Conservation (phyloP, 2,329 filamentous ascomycete species). For the Claviceps sp. region DNA sequence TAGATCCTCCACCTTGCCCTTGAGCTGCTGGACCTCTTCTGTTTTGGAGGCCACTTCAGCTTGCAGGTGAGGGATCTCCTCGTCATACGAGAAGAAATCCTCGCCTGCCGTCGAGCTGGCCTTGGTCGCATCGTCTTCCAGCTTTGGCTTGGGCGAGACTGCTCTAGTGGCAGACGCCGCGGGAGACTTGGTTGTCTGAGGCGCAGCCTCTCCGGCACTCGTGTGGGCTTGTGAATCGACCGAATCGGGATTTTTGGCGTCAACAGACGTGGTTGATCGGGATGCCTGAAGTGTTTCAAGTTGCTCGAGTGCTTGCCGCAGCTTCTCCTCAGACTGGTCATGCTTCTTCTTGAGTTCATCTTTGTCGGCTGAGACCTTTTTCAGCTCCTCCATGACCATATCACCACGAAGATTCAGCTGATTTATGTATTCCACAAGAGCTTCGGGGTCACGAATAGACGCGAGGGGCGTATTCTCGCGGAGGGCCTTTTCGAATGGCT, state of each 20-base stretch:
- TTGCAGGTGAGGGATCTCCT: conserved; percentile 72
- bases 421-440: conserved; percentile 79
- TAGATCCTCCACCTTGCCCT: conserved; percentile 52
- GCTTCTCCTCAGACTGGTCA: conserved; percentile 52
- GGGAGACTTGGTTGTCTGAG: conserved; percentile 29
- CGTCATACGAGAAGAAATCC: conserved; percentile 87
- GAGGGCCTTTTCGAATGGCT: conserved; percentile 82
- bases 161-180: conserved; percentile 34
- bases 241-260: conserved; percentile 18
- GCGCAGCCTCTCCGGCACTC: conserved; percentile 4
- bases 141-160: conserved; percentile 34
- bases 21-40: conserved; percentile 57
- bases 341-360: conserved; percentile 67
- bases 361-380: conserved; percentile 69
- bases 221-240: conserved; percentile 6
- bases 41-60: conserved; percentile 57
- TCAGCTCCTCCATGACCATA: conserved; percentile 90
- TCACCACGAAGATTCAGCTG: conserved; percentile 76
- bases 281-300: conserved; percentile 34
- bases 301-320: conserved; percentile 50
- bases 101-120: conserved; percentile 31
- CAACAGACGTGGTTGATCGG: conserved; percentile 20
- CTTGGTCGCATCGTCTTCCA: conserved; percentile 17
- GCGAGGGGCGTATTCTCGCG: conserved; percentile 87
- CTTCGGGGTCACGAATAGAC: conserved; percentile 72